Evolutionary conservation across 768 basidiomycete genomes (phyloP), one percentile per base, ranked within the genome.

Genomic region (Rhodotorula babjevae): DNA sequence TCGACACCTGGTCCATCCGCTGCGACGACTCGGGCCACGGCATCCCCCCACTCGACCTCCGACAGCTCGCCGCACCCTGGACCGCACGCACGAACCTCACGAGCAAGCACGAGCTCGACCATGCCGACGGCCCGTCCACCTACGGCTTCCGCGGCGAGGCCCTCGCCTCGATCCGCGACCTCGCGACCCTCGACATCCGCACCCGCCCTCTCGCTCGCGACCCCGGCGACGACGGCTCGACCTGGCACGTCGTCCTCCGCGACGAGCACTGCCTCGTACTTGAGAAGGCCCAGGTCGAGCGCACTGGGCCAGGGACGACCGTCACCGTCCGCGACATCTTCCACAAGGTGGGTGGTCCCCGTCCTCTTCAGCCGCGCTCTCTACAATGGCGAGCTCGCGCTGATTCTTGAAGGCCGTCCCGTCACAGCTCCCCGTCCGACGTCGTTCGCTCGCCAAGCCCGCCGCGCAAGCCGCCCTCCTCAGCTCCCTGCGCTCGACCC

Each of bases 321-420:
- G 89, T 95, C 55, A 88, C 86, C 76, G 84, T 96, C 57, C 87
- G 91, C 31, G 95, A 97, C 80, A 88, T 91, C 6, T 99, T 96
- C 79, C 90, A 89, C 79, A 93, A 91, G 78, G 74, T 72, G 49
- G 18, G n/a, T n/a, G 74, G 12, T 29, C 5, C 15, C 15, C 36
- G 16, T 16, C 10, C 29, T 23, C 23, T 33, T 2, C 31, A 1
- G 7, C 5, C 6, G 10, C 11, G 7, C 6, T 0, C 27, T 33
- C 29, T 33, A 40, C 42, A 42, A 0, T 21, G 11, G 0, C 18
- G 21, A 2, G 2, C 4, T 16, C 3, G 16, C 2, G 44, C 50
- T 33, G 42, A 61, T 10, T 19, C 14, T 44, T n/a, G n/a, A n/a
- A 31, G 29, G 31, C 12, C 27, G 3, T 3, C 18, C 25, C 6